These are phyloP conservation scores for Schwanniomyces vanrijiae DNA, from an alignment of 805 yeast genomes.

Conservation along the genomic window DNA sequence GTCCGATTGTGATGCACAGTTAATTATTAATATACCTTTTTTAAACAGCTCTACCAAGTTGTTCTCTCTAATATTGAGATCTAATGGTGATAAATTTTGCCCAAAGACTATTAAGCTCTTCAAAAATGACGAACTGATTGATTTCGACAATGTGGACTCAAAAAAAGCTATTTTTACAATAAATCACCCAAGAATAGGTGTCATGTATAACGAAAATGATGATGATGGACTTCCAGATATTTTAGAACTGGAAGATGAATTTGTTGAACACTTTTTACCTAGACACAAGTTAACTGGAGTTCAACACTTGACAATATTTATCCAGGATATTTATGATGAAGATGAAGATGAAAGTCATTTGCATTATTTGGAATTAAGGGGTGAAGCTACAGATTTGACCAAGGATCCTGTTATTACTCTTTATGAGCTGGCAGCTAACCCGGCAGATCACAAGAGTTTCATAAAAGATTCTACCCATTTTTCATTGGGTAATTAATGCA, in stretches of 20 bases:
- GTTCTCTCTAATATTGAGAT: constrained; percentile 69
- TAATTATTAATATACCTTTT: constrained; percentile 78
- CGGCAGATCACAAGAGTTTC: constrained; percentile 69
- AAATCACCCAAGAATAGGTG: constrained; percentile 67
- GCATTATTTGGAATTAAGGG: constrained; percentile 77
- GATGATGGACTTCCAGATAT: constrained; percentile 37
- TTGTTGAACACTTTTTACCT: constrained; percentile 82
- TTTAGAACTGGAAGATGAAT: constrained; percentile 41
- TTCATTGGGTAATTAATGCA: constrained; percentile 7
- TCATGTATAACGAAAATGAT: constrained; percentile 38
- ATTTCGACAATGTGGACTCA: constrained; percentile 61
- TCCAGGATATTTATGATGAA: constrained; percentile 62
- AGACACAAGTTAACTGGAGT: constrained; percentile 72
- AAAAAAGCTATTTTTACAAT: constrained; percentile 50
- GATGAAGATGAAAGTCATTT: constrained; percentile 53
- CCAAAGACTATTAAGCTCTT: constrained; percentile 69
- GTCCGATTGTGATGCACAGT: constrained; percentile 81
- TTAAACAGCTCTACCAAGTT: constrained; percentile 66
- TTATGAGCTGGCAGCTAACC: constrained; percentile 92
- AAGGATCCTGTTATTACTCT: constrained; percentile 73
- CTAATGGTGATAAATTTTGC: constrained; percentile 61
- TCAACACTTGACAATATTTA: constrained; percentile 62
- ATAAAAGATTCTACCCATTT: constrained; percentile 14
- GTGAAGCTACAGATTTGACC: constrained; percentile 56
- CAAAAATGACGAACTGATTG: constrained; percentile 70